Base-by-base conservation (phyloP, 768 basidiomycete genomes). In the Termitomyces sp. region DNA sequence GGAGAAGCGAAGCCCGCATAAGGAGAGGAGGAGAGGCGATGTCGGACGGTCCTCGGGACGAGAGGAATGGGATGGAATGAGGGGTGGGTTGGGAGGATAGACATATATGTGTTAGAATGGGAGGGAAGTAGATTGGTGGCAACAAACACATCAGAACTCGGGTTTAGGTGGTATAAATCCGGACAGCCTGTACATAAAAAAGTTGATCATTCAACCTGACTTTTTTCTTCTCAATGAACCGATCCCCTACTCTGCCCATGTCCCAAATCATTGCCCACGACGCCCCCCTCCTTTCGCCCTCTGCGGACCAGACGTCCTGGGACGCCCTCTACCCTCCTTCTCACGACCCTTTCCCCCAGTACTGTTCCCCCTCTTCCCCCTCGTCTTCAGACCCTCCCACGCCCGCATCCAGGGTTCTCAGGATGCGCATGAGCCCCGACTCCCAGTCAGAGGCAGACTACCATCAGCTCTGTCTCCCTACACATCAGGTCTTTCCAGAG, bases 401-500 rank as follows among this genome's bases (percentile, higher is more conserved):
- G 43, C 79, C 75, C 36, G 55, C 76, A 5, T n/a, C 69, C 14
- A 73, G 72, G 50, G 74, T 81, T 65, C 81, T 86, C 74, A 81
- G 78, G 68, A 75, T 79, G 59, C 77, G 76, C 60, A 71, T 74
- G 65, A 74, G 74, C 60, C 76, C 80, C 5, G 81, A 81, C 60
- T 60, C 69, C 28, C 46, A 57, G 30, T 70, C 74, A 18, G 79
- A 81, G 24, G 22, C 36, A 4, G 67, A 73, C 55, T 77, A 81
- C 54, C 79, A 76, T 51, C 79, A 76, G 58, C 72, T 82, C 43
- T 90, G 86, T 66, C 69, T 90, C 14, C 80, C 88, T 35, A 90
- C 88, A 16, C 81, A 83, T 68, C 84, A 90, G 72, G 76, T 90
- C 64, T 90, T 85, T 60, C 71, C 77, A 3, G 70, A 75, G 28